A percentile compares a stretch with the other conserved stretches of the same genome.
Evolutionary conservation across 2,329 filamentous ascomycete genomes (phyloP).

Genomic region (Beauveria rudraprayagi): DNA sequence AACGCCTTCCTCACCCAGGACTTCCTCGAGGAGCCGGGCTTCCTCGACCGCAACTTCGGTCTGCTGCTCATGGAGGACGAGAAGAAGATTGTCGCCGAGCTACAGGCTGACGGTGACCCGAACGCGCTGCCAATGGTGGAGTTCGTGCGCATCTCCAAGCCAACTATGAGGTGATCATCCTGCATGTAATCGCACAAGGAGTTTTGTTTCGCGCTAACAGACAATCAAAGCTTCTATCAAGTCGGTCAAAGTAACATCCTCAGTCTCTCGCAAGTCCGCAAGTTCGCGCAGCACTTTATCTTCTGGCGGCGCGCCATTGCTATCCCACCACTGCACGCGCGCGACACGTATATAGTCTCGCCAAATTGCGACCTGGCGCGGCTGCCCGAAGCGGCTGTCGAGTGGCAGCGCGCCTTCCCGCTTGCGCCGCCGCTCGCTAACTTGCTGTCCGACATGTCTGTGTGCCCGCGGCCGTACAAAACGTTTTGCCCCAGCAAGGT

Average conservation of each 20-base stretch:
- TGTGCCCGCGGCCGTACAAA: conserved; percentile 74
- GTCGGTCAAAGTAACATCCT: conserved; percentile 65
- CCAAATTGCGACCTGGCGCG: conserved; percentile 76
- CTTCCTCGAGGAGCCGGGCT: conserved; percentile 54
- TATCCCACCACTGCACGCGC: conserved; percentile 80
- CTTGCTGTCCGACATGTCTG: conserved; percentile 77
- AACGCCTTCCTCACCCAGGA: conserved; percentile 67
- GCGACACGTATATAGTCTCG: conserved; percentile 85
- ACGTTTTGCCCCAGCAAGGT: conserved; percentile 78
- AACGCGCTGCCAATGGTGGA: conserved; percentile 71
- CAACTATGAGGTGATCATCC: conserved; percentile 49
- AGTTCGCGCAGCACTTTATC: conserved; percentile 85
- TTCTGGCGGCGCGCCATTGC: conserved; percentile 92
- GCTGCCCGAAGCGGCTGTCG: conserved; percentile 58
- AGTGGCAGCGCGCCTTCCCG: conserved; percentile 74
- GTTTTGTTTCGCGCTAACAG: neutral
- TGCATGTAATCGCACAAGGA: neutral
- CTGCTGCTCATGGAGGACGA: conserved; percentile 80
- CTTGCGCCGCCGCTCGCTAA: conserved; percentile 75
- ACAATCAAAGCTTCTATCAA: conserved; percentile 48
- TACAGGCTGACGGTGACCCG: conserved; percentile 69
- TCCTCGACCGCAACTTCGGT: conserved; percentile 78
- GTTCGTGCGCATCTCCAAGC: conserved; percentile 68
- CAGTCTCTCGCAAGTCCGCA: conserved; percentile 70
- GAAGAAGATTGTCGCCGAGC: conserved; percentile 61